Base-by-base conservation (phyloP, 1,284 basidiomycete genomes). In the Sporisorium sorghi region DNA sequence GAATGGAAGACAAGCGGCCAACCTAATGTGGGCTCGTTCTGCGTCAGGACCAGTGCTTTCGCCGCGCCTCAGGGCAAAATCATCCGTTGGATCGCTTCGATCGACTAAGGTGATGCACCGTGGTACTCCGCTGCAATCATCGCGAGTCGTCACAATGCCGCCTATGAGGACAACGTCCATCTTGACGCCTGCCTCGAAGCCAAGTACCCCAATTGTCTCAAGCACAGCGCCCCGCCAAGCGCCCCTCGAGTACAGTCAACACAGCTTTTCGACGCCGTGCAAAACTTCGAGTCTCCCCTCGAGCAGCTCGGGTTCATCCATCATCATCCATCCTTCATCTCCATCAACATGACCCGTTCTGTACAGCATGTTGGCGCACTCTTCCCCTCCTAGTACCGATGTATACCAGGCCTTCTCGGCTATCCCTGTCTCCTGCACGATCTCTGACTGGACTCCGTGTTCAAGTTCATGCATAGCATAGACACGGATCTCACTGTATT, bases 101-200 rank as follows among this genome's bases (percentile, higher is more conserved):
- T 52, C 52, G 8, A 23, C 30, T 24, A 24, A 50, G 5, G 11
- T 35, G 19, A 32, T 39, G 35, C 59, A 51, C 19, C 15, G 33
- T 6, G n/a, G 28, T 5, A 58, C 40, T 39, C 51, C 59, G 0
- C 44, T 26, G 11, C 30, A 44, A n/a, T 35, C 55, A 4, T 55
- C 52, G 21, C 59, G 66, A 19, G 51, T 63, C 17, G 59, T 62
- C 23, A 69, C 66, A 4, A 69, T 69, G 66, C 66, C 66, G 6
- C 11, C 40, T 9, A 19, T 68, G 50, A 53, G 8, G 19, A 42
- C 21, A 9, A 19, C 32, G 7, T 42, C 52, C 15, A 24, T 14
- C 33, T 7, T 32, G n/a, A 30, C 42, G 17, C 28, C 56, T 4
- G 24, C 21, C 7, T 24, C 21, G 30, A 30, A 42, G 23, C 28